phyloP scores from a whole-genome alignment of 345 rosid genomes.

The Brassica incana region DNA sequence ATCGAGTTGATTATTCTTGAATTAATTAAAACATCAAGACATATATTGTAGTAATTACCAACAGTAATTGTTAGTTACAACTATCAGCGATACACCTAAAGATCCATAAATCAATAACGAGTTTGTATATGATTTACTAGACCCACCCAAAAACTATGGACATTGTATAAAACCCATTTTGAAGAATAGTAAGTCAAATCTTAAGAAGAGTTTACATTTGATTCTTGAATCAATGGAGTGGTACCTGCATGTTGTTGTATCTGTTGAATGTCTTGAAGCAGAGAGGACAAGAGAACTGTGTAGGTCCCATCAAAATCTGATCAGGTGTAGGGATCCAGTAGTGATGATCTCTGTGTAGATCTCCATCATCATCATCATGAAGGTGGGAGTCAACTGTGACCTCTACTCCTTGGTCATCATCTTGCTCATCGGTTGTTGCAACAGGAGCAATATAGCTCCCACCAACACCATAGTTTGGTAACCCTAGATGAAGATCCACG shows the following conservation, averaged over 20 bases:
- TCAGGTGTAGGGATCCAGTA: slow-evolving; percentile 99
- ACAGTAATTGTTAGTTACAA: slow-evolving; percentile 6
- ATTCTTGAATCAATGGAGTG: not conserved
- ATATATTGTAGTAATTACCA: slow-evolving; percentile 12
- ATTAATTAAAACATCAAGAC: slow-evolving; percentile 21
- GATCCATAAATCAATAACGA: slow-evolving; percentile 9
- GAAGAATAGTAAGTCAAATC: slow-evolving; percentile 1
- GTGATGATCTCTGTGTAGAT: slow-evolving; percentile 57
- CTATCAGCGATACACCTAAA: not conserved
- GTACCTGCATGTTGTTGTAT: slow-evolving; percentile 99
- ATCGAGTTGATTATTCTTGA: slow-evolving; percentile 15
- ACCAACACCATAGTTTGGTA: slow-evolving; percentile 49
- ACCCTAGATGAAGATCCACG: slow-evolving; percentile 86
- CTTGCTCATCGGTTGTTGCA: slow-evolving; percentile 23
- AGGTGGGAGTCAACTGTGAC: slow-evolving; percentile 33
- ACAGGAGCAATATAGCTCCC: slow-evolving; percentile 18
- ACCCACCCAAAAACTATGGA: not conserved
- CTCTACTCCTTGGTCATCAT: slow-evolving; percentile 52
- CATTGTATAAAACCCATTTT: not conserved
- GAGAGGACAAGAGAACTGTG: slow-evolving; percentile 96
- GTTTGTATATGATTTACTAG: slow-evolving; percentile 4
- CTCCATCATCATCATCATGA: slow-evolving; percentile 38
- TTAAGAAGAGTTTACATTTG: not conserved
- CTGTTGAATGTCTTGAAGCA: slow-evolving; percentile 99
- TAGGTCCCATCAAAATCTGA: slow-evolving; percentile 95